Evolutionary conservation across 2,329 filamentous ascomycete genomes (phyloP).

Genomic region (Falciphora oryzae): DNA sequence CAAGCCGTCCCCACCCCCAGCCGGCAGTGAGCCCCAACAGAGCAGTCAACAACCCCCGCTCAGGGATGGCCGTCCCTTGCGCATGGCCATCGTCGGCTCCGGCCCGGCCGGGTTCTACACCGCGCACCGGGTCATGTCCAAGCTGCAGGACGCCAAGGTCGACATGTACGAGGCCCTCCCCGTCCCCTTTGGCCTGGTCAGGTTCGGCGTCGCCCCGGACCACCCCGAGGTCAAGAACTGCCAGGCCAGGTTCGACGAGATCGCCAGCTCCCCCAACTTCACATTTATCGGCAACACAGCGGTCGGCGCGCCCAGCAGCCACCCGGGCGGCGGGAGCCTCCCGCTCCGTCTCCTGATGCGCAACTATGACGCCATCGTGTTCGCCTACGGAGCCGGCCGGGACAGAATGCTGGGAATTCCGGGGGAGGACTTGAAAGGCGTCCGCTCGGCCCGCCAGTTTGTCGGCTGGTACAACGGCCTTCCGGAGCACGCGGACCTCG

Average conservation of each 20-base stretch:
- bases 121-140: conserved; percentile 75
- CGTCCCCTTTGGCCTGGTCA: conserved; percentile 85
- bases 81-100: conserved; percentile 84
- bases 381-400: conserved; percentile 85
- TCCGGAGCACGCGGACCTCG: conserved; percentile 68
- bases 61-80: conserved; percentile 48
- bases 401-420: conserved; percentile 75
- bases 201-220: conserved; percentile 95
- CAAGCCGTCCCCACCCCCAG: not conserved
- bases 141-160: conserved; percentile 63
- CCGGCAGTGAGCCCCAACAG: too few relatives aligned
- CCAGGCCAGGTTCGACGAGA: conserved; percentile 86
- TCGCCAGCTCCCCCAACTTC: conserved; percentile 76
- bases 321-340: conserved; percentile 44
- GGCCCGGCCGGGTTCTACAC: conserved; percentile 96
- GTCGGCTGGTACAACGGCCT: conserved; percentile 99
- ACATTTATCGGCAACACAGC: conserved; percentile 87
- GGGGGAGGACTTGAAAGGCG: conserved; percentile 70
- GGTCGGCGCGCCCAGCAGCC: conserved; percentile 51
- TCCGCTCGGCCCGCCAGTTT: conserved; percentile 86
- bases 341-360: conserved; percentile 63
- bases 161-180: conserved; percentile 97
- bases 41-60: not conserved
- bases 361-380: conserved; percentile 88
- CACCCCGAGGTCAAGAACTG: conserved; percentile 99